These are phyloP conservation scores for Penicillium polonicum DNA, from an alignment of 2,329 filamentous ascomycete species.

Conservation along the genomic window DNA sequence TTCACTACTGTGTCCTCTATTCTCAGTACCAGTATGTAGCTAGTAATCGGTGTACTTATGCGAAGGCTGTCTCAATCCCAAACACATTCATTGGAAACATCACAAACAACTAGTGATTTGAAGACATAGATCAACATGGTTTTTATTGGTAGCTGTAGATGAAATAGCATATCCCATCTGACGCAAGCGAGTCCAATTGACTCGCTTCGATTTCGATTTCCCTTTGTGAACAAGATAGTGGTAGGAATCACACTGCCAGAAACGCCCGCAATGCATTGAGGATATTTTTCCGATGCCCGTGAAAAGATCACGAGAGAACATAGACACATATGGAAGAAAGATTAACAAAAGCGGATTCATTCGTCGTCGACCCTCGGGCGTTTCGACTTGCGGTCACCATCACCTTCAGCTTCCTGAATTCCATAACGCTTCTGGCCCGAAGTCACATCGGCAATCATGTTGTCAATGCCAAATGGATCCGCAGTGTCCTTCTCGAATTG, in stretches of 20 bases:
- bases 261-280: conserved; percentile 35
- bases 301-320: conserved; percentile 12
- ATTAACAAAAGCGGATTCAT: conserved; percentile 15
- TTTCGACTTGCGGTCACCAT: conserved; percentile 54
- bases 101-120: not conserved
- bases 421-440: conserved; percentile 48
- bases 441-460: conserved; percentile 80
- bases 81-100: not conserved
- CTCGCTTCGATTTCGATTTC: not conserved
- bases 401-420: conserved; percentile 42
- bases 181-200: not conserved
- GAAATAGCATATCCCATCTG: not conserved
- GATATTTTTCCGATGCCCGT: conserved; percentile 8
- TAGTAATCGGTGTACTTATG: not conserved
- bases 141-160: not conserved
- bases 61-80: not conserved
- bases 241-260: conserved; percentile 15
- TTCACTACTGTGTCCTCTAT: not conserved
- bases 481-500: conserved; percentile 88
- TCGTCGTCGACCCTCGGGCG: conserved; percentile 77
- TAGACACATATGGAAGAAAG: conserved; percentile 14
- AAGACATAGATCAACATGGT: not conserved
- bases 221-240: conserved; percentile 9
- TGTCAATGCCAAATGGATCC: conserved; percentile 92
- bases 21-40: not conserved